Evolutionary conservation across 2,329 filamentous ascomycete genomes (phyloP), one percentile per base, ranked within the genome.

Genomic region (Cladobotryum protrusum): DNA sequence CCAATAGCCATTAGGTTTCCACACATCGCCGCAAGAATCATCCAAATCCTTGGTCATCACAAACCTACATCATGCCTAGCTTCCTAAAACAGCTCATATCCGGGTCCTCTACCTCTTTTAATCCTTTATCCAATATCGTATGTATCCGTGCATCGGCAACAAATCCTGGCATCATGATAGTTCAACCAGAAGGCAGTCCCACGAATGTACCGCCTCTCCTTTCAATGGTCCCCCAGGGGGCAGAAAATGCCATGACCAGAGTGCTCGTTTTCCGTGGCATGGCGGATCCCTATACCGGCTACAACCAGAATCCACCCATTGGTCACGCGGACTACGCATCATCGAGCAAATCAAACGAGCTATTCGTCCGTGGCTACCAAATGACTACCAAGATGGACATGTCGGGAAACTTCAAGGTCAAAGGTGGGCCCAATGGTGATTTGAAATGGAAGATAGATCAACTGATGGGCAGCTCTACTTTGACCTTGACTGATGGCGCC

Each of bases 401-500:
- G 32, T 20, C 42, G 5, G 18, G 19, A 35, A 29, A 42, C 20
- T 44, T 44, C 39, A 19, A 40, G 13, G 34, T 44, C 15, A 49
- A 19, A 13, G 41, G 41, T 33, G 44, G 19, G 19, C 47, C 47
- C 6, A 44, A 37, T n/a, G 47, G 47, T 15, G 24, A 5, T 11
- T 20, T 48, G 17, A 50, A 40, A 18, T 46, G 48, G 48, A 50
- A 46, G 32, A 9, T 37, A 5, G 18, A 43, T n/a, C 24, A 45
- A 32, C n/a, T 46, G 17, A 47, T 43, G 2, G 41, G 47, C 13
- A 33, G 32, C 3, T 43, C 46, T 13, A 33, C 45, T 12, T 43
- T 36, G 24, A 24, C 29, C 5, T 19, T 49, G 18, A 39, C 20
- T 29, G 42, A 50, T 17, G 29, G 43, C 3, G 11, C 15, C 11